Evolutionary conservation across 139 green algal species (phyloP).

Genomic region (Tetratostichococcus sp.): DNA sequence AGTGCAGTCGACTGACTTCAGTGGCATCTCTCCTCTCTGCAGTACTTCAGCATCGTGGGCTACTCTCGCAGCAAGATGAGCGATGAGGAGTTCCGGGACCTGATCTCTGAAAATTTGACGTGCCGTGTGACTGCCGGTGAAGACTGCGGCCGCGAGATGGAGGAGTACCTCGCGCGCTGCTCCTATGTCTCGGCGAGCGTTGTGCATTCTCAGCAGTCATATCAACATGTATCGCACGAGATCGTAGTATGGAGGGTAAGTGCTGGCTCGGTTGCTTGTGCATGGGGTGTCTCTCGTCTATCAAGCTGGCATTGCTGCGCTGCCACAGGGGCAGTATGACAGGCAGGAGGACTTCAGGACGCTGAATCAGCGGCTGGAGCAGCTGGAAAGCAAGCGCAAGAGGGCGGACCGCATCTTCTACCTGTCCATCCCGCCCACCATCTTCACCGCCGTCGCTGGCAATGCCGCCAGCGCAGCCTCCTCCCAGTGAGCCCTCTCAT

Average conservation of each 20-base stretch:
- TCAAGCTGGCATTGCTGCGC: too few relatives aligned
- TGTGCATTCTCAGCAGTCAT: too few relatives aligned
- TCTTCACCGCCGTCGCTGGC: slow-evolving; percentile 77
- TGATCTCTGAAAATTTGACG: slow-evolving; percentile 75
- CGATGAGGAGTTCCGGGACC: slow-evolving; percentile 79
- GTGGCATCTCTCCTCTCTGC: slow-evolving; percentile 10
- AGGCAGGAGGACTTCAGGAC: slow-evolving; percentile 58
- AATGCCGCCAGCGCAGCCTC: slow-evolving; percentile 67
- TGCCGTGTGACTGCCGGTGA: slow-evolving; percentile 62
- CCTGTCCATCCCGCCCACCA: slow-evolving; percentile 94
- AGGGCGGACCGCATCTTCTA: slow-evolving; percentile 93
- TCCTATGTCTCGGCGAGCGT: slow-evolving; percentile 76
- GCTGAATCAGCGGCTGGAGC: slow-evolving; percentile 34
- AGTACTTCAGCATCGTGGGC: slow-evolving; percentile 90
- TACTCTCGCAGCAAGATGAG: slow-evolving; percentile 91
- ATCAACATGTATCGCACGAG: too few relatives aligned
- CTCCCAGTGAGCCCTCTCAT: slow-evolving; percentile 40
- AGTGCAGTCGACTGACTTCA: neutral
- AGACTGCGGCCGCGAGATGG: slow-evolving; percentile 64
- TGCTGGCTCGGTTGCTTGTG: too few relatives aligned
- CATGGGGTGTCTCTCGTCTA: too few relatives aligned
- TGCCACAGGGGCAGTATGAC: slow-evolving; percentile 66
- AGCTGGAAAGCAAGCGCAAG: neutral
- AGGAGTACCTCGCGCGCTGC: slow-evolving; percentile 83
- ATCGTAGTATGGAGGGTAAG: too few relatives aligned